A percentile compares a stretch with the other conserved stretches of the same genome.
Evolutionary conservation across 768 basidiomycete genomes (phyloP).

Genomic region (Boletus tylopilopsis): DNA sequence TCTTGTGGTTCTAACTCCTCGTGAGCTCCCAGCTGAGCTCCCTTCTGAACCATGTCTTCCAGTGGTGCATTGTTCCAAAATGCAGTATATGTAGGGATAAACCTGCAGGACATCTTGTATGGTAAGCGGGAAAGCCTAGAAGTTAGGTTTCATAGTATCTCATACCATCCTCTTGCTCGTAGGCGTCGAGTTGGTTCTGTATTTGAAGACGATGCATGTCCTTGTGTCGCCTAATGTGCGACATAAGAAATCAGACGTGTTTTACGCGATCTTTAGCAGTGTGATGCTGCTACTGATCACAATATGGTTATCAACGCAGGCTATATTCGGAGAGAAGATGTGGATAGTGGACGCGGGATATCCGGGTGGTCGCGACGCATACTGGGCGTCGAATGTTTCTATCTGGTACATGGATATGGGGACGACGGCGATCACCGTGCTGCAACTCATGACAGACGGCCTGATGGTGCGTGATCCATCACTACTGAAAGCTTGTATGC

Average conservation of each 20-base stretch:
- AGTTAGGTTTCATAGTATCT: no score
- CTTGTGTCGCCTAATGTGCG: constrained; percentile 4
- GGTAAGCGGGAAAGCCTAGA: constrained; percentile 5
- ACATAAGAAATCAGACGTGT: constrained; percentile 8
- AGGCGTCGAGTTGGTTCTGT: constrained; percentile 26
- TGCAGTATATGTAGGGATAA: constrained; percentile 24
- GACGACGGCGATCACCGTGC: constrained; percentile 23
- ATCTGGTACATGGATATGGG: constrained; percentile 32
- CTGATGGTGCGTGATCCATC: constrained; percentile 31
- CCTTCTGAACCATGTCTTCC: constrained; percentile 13
- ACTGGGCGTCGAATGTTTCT: constrained; percentile 24
- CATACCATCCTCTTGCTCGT: not conserved
- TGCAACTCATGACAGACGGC: constrained; percentile 36
- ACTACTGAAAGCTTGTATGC: not conserved
- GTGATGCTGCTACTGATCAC: constrained; percentile 32
- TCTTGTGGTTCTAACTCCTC: not conserved
- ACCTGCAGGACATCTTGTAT: constrained; percentile 23
- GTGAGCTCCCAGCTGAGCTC: not conserved
- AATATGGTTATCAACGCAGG: constrained; percentile 27
- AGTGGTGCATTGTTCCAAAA: constrained; percentile 18
- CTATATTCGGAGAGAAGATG: constrained; percentile 32
- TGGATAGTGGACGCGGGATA: constrained; percentile 33
- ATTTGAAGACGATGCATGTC: constrained; percentile 22
- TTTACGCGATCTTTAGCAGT: constrained; percentile 26
- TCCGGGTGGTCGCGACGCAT: constrained; percentile 35